Evolutionary conservation across 1,139 yeast genomes (phyloP).

Genomic region (Yamadazyma jaroonii): DNA sequence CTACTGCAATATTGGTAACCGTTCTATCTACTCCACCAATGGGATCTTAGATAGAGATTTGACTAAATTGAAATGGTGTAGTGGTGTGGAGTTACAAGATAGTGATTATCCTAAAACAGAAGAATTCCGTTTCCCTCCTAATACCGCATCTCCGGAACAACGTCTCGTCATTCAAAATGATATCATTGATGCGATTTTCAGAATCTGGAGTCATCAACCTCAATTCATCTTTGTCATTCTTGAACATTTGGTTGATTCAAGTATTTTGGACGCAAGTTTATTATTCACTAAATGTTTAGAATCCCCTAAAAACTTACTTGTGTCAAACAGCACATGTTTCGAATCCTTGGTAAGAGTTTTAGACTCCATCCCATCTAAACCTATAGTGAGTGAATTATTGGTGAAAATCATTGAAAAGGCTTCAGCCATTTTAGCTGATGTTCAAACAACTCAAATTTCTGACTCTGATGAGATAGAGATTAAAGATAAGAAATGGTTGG

Average conservation of each 20-base stretch:
- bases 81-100: conserved; percentile 31
- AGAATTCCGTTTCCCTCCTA: conserved; percentile 32
- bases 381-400: conserved; percentile 13
- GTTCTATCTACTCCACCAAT: conserved; percentile 86
- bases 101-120: conserved; percentile 24
- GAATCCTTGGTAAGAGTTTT: conserved; percentile 39
- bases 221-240: conserved; percentile 74
- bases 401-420: conserved; percentile 16
- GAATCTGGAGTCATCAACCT: conserved; percentile 81
- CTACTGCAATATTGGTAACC: conserved; percentile 78
- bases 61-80: conserved; percentile 45
- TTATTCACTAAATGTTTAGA: conserved; percentile 45
- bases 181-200: conserved; percentile 64
- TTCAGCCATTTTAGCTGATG: not conserved
- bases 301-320: conserved; percentile 29
- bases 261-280: conserved; percentile 40
- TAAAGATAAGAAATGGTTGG: conserved; percentile 40
- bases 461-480: conserved; percentile 22
- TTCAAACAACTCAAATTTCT: not conserved
- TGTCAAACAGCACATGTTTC: conserved; percentile 46
- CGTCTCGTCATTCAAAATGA: conserved; percentile 30
- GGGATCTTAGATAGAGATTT: conserved; percentile 61
- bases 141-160: conserved; percentile 40
- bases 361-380: not conserved
- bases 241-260: conserved; percentile 57